Conservation (phyloP, 2,329 filamentous ascomycete species). For the Fusarium protoensiforme region DNA sequence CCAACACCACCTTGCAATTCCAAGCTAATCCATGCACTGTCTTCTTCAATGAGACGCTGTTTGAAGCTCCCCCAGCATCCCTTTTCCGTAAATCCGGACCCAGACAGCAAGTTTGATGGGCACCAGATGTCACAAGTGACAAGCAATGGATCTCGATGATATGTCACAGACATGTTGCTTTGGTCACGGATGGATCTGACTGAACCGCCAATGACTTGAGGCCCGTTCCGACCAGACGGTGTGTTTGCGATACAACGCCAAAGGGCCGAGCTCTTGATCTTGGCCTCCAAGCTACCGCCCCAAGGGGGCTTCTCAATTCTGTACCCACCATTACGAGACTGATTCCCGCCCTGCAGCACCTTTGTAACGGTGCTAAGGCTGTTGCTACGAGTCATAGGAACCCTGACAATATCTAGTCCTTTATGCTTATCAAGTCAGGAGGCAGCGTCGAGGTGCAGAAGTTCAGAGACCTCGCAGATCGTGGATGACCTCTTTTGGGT, state of each 20-base stretch:
- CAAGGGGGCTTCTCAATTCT: neutral
- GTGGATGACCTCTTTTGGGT: neutral
- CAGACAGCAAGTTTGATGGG: neutral
- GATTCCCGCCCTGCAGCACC: neutral
- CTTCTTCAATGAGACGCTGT: neutral
- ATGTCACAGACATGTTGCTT: neutral
- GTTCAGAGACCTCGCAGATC: neutral
- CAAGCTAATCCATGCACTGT: neutral
- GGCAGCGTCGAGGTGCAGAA: neutral
- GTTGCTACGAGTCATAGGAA: neutral
- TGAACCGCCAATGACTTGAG: neutral
- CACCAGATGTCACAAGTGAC: neutral
- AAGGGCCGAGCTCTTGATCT: neutral
- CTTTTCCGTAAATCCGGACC: neutral
- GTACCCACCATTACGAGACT: neutral
- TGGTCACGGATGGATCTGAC: neutral
- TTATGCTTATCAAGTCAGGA: neutral
- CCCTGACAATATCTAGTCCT: neutral
- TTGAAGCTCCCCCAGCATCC: neutral
- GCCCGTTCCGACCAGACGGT: neutral
- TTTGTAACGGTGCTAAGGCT: neutral
- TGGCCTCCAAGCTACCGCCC: neutral
- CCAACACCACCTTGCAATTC: neutral
- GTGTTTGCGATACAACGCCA: neutral
- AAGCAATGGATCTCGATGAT: neutral